phyloP scores from a whole-genome alignment of 2,329 filamentous ascomycete genomes.

The Nigrospora sphaerica region DNA sequence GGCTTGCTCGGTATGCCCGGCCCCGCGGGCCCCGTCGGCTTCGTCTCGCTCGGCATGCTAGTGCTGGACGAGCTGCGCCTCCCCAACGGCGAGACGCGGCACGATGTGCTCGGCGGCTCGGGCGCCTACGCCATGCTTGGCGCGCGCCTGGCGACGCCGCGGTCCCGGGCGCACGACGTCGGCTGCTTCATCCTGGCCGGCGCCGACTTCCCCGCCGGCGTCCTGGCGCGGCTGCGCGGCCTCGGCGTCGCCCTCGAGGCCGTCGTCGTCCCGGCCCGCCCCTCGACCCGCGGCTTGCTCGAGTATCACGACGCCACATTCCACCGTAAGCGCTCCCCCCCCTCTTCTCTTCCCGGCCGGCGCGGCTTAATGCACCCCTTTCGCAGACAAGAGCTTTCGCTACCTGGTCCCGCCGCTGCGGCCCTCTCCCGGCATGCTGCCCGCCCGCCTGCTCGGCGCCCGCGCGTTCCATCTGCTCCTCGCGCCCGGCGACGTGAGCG shows the following conservation, averaged over 20 bases:
- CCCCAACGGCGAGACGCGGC: constrained; percentile 12
- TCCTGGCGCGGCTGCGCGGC: not conserved
- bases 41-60: constrained; percentile 24
- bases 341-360: too few relatives aligned
- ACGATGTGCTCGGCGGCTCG: constrained; percentile 22
- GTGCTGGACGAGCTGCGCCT: constrained; percentile 26
- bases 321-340: constrained; percentile 11
- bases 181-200: constrained; percentile 7
- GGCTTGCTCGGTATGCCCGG: too few relatives aligned
- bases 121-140: constrained; percentile 16
- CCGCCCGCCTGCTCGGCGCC: constrained; percentile 6
- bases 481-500: constrained; percentile 7
- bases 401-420: constrained; percentile 12
- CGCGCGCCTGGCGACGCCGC: constrained; percentile 3
- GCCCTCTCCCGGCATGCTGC: constrained; percentile 6
- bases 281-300: constrained; percentile 7
- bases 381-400: constrained; percentile 12
- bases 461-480: constrained; percentile 17
- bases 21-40: constrained; percentile 6
- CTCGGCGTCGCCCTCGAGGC: constrained; percentile 4
- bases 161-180: not conserved
- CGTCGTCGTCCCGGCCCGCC: not conserved
- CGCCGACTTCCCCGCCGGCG: constrained; percentile 6
- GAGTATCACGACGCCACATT: constrained; percentile 17
- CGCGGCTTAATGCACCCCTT: not conserved